Base-by-base conservation (phyloP, 495 filamentous ascomycete genomes). In the Bacidia gigantensis region DNA sequence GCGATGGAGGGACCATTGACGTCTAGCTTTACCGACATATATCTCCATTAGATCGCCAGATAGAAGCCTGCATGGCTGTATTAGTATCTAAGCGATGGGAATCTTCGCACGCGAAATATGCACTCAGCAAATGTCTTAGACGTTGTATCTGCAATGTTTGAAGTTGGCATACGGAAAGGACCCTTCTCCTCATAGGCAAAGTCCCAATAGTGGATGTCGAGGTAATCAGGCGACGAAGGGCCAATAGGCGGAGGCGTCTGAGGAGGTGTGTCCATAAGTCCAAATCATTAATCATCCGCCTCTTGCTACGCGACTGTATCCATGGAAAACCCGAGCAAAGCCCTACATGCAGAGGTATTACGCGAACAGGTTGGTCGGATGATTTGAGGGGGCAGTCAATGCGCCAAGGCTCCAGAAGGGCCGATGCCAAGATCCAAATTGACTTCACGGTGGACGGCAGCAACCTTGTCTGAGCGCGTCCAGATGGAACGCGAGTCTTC, bases 101-200 rank as follows among this genome's bases (percentile, higher is more conserved):
- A 35, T 14, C 29, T 35, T 5, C 14, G 5, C 11, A 48, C 23
- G 45, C 42, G 49, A 49, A 21, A 44, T 49, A 64, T 65, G 48
- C 66, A 73, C 70, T 69, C 69, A 46, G 70, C 70, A 57, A 69
- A 73, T 38, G 61, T 65, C 48, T 64, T 60, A 11, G 70, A 69
- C 42, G 67, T 57, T 24, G 61, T 60, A 51, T 69, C 59, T 26
- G 56, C 63, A 41, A 70, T 64, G 53, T 62, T 66, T 25, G 50
- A 58, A 35, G 56, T 57, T 55, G 66, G 65, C 67, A 69, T 69
- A 24, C 67, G 67, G 47, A 66, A 52, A n/a, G 62, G 51, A 14
- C 53, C 58, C 45, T 62, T 60, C 21, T 65, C 54, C 32, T 62
- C 57, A 48, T 67, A 72, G 43, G 69, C 69, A 54, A 69, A 71